Evolutionary conservation across 768 basidiomycete species (phyloP), one percentile per base, ranked within the genome.

Genomic region (Amanita rubescens): DNA sequence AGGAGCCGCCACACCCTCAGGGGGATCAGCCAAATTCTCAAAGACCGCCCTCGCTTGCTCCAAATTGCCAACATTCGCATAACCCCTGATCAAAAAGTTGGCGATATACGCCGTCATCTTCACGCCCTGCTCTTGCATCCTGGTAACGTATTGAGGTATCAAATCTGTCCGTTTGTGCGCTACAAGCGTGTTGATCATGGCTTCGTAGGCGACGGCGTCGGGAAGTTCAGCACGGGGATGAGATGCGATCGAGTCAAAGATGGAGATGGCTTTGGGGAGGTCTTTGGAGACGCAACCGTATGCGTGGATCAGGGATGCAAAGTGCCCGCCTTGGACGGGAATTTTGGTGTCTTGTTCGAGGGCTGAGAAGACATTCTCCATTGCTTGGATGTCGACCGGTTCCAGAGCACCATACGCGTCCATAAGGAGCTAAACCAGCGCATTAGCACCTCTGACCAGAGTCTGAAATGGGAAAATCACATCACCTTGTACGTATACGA

Each of bases 81-180:
- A 83, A 0, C 82, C 84, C 63, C 81, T 80, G 70, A 93, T 89
- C 61, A 91, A 71, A 53, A 85, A 75, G 71, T 97, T 97, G 24
- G 87, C 88, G 58, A 97, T 89, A 68, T 99, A 99, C 5, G 95
- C 94, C 2, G 94, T 97, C 81, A 93, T 86, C 61, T 88, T 87
- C 7, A 94, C 81, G 30, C 82, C 81, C 5, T 77, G 72, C 1
- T 68, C 60, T 20, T 69, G 71, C 72, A 97, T 81, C 54, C 80
- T 79, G 30, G 70, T 64, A 33, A 87, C 66, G 64, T 90, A 93
- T 15, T 69, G 60, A 0, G 84, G 82, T 22, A 94, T 77, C 43
- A 94, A 79, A 58, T 94, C 92, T 49, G 85, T 74, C 14, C 86
- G 83, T 33, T 84, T 85, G 65, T 85, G 81, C 3, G 82, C 84